A percentile compares a stretch with the other conserved stretches of the same genome.
Conservation (phyloP, 768 basidiomycete genomes). For the Leccinum rimulosum region DNA sequence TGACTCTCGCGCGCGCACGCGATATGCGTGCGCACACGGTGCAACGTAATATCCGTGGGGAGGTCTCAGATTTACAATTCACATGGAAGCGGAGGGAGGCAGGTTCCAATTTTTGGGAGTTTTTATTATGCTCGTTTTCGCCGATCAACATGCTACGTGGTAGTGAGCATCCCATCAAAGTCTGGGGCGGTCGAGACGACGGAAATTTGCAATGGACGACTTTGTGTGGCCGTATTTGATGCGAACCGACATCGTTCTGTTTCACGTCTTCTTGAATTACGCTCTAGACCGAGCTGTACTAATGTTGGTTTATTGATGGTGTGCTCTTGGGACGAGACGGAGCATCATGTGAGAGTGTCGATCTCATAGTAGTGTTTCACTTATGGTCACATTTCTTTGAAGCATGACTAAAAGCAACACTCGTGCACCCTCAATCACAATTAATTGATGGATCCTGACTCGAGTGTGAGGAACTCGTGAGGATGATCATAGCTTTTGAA, state of each 20-base stretch:
- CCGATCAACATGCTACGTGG: neutral
- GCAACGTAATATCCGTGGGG: neutral
- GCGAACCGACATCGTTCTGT: neutral
- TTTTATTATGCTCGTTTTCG: neutral
- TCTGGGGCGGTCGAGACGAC: neutral
- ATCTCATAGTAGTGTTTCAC: neutral
- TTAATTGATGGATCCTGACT: neutral
- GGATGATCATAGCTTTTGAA: too few relatives aligned
- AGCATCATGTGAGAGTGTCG: neutral
- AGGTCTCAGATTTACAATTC: neutral
- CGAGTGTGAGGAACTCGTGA: neutral
- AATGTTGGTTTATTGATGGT: neutral
- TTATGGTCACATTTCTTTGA: neutral
- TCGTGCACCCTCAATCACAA: neutral
- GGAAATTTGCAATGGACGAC: neutral
- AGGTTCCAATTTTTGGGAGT: neutral
- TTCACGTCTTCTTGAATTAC: neutral
- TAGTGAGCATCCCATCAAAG: neutral
- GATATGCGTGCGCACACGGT: neutral
- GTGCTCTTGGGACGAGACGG: neutral
- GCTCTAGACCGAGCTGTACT: neutral
- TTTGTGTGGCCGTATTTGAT: neutral
- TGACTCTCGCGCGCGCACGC: neutral
- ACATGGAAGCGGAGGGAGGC: neutral
- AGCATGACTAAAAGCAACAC: neutral